Evolutionary conservation across 75 land plant species (phyloP).

Genomic region (Pinus tabuliformis): DNA sequence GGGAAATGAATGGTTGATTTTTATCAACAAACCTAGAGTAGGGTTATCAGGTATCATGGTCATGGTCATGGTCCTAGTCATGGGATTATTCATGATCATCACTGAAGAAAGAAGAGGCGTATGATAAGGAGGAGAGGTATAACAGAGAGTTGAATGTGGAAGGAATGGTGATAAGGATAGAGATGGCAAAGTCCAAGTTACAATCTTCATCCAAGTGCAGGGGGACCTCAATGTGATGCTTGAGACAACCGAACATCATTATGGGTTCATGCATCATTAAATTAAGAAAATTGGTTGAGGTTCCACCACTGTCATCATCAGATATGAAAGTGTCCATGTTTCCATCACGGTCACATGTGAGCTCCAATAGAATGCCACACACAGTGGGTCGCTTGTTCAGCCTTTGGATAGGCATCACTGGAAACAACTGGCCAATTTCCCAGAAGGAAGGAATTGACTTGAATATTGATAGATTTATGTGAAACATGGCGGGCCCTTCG

Average conservation of each 20-base stretch:
- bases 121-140: slow-evolving; percentile 9
- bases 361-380: slow-evolving; percentile 67
- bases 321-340: slow-evolving; percentile 73
- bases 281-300: slow-evolving; percentile 56
- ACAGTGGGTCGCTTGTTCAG: slow-evolving; percentile 60
- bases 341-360: slow-evolving; percentile 97
- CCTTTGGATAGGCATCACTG: slow-evolving; percentile 81
- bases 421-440: slow-evolving; percentile 87
- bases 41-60: too few relatives aligned
- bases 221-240: slow-evolving; percentile 42
- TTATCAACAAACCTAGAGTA: too few relatives aligned
- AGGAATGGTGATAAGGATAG: background rate
- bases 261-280: background rate
- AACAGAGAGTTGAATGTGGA: slow-evolving; percentile 1
- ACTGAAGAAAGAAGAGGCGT: background rate
- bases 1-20: too few relatives aligned
- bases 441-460: slow-evolving; percentile 79
- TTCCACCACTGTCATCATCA: slow-evolving; percentile 36
- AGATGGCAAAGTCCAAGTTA: background rate
- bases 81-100: background rate
- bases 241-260: slow-evolving; percentile 63
- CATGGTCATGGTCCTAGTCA: background rate
- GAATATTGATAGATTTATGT: slow-evolving; percentile 84
- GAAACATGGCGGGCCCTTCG: slow-evolving; percentile 13
- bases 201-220: background rate